These are phyloP conservation scores for Coniochaeta pulveracea DNA, from an alignment of 2,329 filamentous ascomycete genomes.

Conservation along the genomic window DNA sequence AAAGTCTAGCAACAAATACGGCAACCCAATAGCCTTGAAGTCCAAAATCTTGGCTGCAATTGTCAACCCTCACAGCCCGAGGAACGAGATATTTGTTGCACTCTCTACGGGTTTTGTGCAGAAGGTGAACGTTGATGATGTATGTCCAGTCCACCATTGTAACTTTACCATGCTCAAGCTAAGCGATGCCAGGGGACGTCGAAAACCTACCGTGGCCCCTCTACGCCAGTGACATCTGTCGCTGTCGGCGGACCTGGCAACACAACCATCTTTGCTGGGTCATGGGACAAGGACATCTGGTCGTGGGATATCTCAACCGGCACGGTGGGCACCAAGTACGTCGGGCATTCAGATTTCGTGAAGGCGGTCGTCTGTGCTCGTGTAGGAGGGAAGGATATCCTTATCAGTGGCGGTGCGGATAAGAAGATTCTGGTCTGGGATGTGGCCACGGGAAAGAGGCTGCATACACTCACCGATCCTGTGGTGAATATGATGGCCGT, in stretches of 20 bases:
- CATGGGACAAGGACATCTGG: conserved; percentile 91
- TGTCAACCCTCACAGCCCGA: conserved; percentile 50
- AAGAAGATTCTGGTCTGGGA: conserved; percentile 81
- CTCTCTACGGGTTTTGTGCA: conserved; percentile 78
- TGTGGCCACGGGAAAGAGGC: conserved; percentile 48
- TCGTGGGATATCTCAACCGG: conserved; percentile 61
- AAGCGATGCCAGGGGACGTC: no score
- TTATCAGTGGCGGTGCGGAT: conserved; percentile 69
- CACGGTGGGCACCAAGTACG: conserved; percentile 45
- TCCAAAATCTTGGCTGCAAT: conserved; percentile 77
- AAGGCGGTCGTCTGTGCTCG: conserved; percentile 61
- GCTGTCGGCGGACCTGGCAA: conserved; percentile 48
- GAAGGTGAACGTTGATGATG: conserved; percentile 57
- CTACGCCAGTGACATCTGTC: conserved; percentile 69
- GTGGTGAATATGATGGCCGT: conserved; percentile 62
- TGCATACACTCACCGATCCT: conserved; percentile 72
- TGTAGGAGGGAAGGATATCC: conserved; percentile 47
- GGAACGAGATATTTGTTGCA: conserved; percentile 60
- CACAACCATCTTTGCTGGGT: conserved; percentile 67
- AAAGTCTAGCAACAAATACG: conserved; percentile 66
- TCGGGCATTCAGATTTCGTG: conserved; percentile 83
- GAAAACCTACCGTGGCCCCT: conserved; percentile 66
- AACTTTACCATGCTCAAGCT: no score
- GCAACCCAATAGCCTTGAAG: conserved; percentile 66
- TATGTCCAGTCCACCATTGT: conserved; percentile 41